Percentiles rank a stretch among this genome's conserved stretches.
Conservation (phyloP, 2,329 filamentous ascomycete genomes). For the Beauveria bassiana region DNA sequence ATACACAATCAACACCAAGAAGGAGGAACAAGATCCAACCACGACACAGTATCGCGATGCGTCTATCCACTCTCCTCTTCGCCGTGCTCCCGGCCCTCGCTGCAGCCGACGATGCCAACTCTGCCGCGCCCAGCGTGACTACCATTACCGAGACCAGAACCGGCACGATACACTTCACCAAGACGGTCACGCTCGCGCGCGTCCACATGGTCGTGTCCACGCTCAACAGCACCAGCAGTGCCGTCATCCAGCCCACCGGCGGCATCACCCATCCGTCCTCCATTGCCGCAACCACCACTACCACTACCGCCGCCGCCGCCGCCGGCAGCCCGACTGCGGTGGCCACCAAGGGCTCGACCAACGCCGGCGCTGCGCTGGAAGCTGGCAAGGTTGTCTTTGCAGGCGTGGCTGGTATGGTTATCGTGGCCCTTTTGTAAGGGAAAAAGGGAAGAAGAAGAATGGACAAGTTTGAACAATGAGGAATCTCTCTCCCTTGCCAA, state of each 20-base stretch:
- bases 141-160: constrained; percentile 38
- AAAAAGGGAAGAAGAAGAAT: background rate
- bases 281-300: background rate
- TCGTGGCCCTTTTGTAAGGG: constrained; percentile 27
- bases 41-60: constrained; percentile 28
- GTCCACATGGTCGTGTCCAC: constrained; percentile 32
- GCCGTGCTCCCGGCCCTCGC: constrained; percentile 48
- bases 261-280: constrained; percentile 13
- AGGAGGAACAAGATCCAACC: constrained; percentile 12
- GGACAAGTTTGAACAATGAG: background rate
- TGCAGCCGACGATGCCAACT: constrained; percentile 29
- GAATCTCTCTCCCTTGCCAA: background rate
- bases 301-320: constrained; percentile 8
- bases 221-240: constrained; percentile 27
- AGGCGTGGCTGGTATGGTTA: constrained; percentile 43
- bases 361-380: constrained; percentile 36
- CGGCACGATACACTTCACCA: constrained; percentile 42
- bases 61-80: constrained; percentile 35
- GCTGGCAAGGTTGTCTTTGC: constrained; percentile 38
- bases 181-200: constrained; percentile 43
- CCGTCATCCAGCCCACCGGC: constrained; percentile 22
- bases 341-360: constrained; percentile 25
- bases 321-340: constrained; percentile 20
- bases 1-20: constrained; percentile 12
- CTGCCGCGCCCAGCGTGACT: constrained; percentile 2